Evolutionary conservation across 805 yeast species (phyloP).

Genomic region (Ogataea wickerhamii): DNA sequence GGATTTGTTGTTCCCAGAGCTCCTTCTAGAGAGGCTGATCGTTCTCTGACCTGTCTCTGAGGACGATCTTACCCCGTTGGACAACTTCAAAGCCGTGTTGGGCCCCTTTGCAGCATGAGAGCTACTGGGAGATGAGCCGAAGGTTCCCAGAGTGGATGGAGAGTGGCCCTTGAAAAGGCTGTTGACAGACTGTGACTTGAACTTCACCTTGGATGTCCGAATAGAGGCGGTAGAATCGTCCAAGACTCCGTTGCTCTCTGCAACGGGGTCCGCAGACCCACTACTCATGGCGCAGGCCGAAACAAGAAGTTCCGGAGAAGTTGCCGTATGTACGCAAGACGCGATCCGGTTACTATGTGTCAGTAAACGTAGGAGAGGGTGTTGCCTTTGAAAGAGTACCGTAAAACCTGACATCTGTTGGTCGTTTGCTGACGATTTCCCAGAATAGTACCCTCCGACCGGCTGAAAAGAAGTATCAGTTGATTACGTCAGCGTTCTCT

Average conservation of each 20-base stretch:
- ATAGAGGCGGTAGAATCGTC: slow-evolving; percentile 5
- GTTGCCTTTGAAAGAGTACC: too few species aligned
- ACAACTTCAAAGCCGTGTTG: not conserved
- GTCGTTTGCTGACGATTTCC: too few species aligned
- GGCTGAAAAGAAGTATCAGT: too few species aligned
- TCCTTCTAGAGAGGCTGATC: slow-evolving; percentile 9
- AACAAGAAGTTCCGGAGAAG: too few species aligned
- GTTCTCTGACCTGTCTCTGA: slow-evolving; percentile 14
- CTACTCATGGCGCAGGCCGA: slow-evolving; percentile 1
- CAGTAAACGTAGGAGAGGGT: too few species aligned
- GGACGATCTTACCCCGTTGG: slow-evolving; percentile 3
- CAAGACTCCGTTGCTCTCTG: slow-evolving; percentile 9
- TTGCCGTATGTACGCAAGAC: too few species aligned
- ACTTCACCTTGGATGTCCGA: slow-evolving; percentile 15
- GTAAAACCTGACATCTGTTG: too few species aligned
- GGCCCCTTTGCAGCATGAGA: not conserved
- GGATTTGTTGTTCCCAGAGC: slow-evolving; percentile 3
- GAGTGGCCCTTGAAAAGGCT: slow-evolving; percentile 21
- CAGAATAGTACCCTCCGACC: too few species aligned
- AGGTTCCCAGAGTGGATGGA: not conserved
- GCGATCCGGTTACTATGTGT: too few species aligned
- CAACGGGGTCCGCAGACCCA: not conserved
- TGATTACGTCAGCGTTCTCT: too few species aligned
- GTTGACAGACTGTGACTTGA: slow-evolving; percentile 29
- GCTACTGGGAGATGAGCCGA: not conserved